These are phyloP conservation scores for Alloascoidea hylecoeti DNA, from an alignment of 805 yeast genomes.

Conservation along the genomic window DNA sequence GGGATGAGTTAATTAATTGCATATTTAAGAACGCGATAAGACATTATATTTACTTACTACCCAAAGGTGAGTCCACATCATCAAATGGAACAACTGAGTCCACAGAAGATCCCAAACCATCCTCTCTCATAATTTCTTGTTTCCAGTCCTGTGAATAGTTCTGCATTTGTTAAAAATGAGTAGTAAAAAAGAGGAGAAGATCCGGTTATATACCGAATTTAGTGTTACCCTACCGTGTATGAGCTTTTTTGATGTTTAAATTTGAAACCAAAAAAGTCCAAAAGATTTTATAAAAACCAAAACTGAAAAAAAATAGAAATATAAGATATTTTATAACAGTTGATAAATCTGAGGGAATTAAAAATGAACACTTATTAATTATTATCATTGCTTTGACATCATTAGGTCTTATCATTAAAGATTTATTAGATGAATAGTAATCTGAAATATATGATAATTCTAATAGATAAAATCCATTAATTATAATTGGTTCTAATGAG, in stretches of 20 bases:
- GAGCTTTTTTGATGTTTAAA: not conserved
- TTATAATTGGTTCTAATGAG: not conserved
- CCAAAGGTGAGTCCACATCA: too few relatives aligned
- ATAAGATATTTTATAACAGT: not conserved
- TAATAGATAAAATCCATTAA: not conserved
- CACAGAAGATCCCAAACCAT: not conserved
- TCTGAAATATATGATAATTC: not conserved
- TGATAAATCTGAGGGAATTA: not conserved
- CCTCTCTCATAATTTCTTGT: not conserved
- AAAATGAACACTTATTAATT: not conserved
- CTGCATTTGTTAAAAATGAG: not conserved
- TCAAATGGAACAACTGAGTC: not conserved
- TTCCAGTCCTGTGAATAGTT: not conserved
- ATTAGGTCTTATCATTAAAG: not conserved
- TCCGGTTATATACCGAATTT: not conserved
- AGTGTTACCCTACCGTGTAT: not conserved
- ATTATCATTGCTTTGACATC: not conserved
- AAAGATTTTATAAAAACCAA: not conserved
- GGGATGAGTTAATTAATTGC: not conserved
- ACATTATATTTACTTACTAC: too few relatives aligned
- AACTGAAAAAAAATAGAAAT: not conserved
- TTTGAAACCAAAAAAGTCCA: not conserved
- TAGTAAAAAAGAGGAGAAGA: not conserved
- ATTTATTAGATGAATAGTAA: not conserved
- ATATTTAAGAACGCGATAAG: not conserved